phyloP scores from a whole-genome alignment of 208 protist genomes.

The Trichomonas gallinae region DNA sequence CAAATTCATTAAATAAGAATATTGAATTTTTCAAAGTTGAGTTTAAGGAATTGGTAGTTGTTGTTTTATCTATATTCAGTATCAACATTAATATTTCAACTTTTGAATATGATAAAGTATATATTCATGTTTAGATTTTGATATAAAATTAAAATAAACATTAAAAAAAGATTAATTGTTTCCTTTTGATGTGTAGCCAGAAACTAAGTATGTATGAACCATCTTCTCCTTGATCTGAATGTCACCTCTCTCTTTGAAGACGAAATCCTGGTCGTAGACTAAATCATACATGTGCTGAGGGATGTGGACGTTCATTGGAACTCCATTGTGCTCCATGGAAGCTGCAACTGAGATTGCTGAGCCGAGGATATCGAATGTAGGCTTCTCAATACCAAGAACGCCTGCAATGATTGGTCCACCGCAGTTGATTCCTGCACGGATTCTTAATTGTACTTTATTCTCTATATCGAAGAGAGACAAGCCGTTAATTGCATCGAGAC shows the following conservation, averaged over 20 bases:
- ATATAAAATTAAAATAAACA: not conserved
- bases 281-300: not conserved
- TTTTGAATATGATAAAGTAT: too few relatives aligned
- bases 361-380: not conserved
- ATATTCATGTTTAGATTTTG: not conserved
- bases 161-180: not conserved
- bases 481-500: not conserved
- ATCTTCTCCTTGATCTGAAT: not conserved
- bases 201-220: not conserved
- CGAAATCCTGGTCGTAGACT: not conserved
- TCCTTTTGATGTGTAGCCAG: not conserved
- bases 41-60: too few relatives aligned
- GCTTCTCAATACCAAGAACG: slow-evolving; percentile 5
- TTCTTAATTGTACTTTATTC: not conserved
- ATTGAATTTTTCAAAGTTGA: too few relatives aligned
- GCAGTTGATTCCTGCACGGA: not conserved
- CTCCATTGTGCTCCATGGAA: not conserved
- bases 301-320: not conserved
- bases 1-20: too few relatives aligned
- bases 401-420: not conserved
- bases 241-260: not conserved
- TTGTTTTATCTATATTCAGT: too few relatives aligned
- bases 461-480: not conserved
- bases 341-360: not conserved
- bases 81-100: too few relatives aligned